Evolutionary conservation across 345 rosid species (phyloP).

Genomic region (Cardiospermum halicacabum): DNA sequence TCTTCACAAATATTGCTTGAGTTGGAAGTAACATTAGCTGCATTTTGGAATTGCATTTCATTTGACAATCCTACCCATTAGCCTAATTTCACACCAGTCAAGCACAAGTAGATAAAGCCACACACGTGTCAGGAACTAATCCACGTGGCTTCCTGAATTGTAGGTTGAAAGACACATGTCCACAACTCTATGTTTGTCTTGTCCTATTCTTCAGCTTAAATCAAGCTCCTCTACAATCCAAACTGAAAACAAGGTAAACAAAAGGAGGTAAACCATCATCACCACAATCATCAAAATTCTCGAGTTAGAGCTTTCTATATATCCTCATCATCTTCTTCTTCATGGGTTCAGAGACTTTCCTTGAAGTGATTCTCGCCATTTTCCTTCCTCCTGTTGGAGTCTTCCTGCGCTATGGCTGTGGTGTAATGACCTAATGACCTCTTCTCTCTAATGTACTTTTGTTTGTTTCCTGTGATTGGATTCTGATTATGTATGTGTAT

Average conservation of each 20-base stretch:
- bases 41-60: neutral
- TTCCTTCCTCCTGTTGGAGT: conserved; percentile 90
- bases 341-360: conserved; percentile 78
- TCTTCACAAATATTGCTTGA: neutral
- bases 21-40: neutral
- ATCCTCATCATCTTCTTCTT: conserved; percentile 10
- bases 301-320: neutral
- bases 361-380: conserved; percentile 81
- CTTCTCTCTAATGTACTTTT: neutral
- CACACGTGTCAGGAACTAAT: neutral
- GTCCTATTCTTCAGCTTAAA: conserved; percentile 1
- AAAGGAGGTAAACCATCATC: neutral
- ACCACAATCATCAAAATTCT: neutral
- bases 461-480: neutral
- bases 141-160: conserved; percentile 9
- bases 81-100: neutral
- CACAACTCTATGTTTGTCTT: neutral
- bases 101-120: neutral
- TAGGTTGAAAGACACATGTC: conserved; percentile 4
- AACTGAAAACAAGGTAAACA: no score
- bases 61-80: neutral
- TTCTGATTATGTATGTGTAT: neutral
- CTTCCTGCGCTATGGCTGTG: conserved; percentile 89
- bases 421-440: conserved; percentile 46
- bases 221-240: neutral